Evolutionary conservation across 2,329 filamentous ascomycete species (phyloP).

Genomic region (Trichoderma pleuroti): DNA sequence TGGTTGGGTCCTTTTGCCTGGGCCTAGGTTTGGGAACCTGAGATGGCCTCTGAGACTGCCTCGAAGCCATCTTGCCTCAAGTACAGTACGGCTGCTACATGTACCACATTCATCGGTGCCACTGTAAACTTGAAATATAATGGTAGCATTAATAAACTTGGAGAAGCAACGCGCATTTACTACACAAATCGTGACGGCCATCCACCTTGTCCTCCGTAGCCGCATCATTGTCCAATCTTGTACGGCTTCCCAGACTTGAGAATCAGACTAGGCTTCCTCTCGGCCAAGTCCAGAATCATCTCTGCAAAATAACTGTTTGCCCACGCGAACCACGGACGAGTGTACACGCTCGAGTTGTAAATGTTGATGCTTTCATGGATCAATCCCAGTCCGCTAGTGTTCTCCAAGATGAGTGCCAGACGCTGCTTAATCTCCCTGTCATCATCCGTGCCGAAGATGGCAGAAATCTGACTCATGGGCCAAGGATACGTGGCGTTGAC

Average conservation of each 20-base stretch:
- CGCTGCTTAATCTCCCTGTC: constrained; percentile 36
- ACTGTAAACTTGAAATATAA: not conserved
- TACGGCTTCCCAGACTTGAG: constrained; percentile 25
- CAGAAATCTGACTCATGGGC: constrained; percentile 56
- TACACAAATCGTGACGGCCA: not conserved
- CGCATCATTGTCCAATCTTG: constrained; percentile 14
- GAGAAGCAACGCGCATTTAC: not conserved
- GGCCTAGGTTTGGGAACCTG: no score
- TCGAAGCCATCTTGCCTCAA: not conserved
- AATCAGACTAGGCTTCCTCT: constrained; percentile 75
- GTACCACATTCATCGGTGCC: not conserved
- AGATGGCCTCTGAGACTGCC: no score
- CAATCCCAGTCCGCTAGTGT: constrained; percentile 41
- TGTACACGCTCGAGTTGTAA: constrained; percentile 39
- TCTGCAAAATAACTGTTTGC: constrained; percentile 43
- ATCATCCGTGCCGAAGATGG: constrained; percentile 45
- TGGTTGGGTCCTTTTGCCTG: no score
- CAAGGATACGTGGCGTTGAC: constrained; percentile 59
- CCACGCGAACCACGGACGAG: constrained; percentile 47
- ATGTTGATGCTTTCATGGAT: constrained; percentile 48
- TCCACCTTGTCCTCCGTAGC: not conserved
- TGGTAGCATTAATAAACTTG: not conserved
- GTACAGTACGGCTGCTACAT: not conserved
- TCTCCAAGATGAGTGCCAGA: constrained; percentile 39
- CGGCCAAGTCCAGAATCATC: constrained; percentile 66